Percentiles rank a stretch among this genome's conserved stretches.
These are phyloP conservation scores for Camellia granthamiana DNA, from an alignment of 148 eudicot genomes.

Conservation along the genomic window DNA sequence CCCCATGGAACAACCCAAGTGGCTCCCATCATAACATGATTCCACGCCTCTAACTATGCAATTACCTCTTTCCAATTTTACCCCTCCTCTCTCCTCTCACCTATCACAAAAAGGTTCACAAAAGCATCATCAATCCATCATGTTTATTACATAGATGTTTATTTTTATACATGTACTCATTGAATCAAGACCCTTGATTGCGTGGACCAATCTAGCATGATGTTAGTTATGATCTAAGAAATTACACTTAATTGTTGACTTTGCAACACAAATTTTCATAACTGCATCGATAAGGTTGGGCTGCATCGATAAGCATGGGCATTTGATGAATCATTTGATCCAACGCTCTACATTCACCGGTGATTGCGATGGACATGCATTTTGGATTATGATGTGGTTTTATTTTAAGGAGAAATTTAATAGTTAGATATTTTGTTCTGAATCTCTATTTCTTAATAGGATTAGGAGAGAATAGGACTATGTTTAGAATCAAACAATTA, in stretches of 20 bases:
- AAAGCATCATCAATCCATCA: neutral
- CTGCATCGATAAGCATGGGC: neutral
- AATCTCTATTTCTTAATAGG: too few species aligned
- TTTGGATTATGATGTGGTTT: neutral
- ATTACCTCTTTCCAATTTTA: neutral
- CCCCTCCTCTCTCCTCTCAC: neutral
- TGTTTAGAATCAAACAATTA: too few species aligned
- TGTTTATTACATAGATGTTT: neutral
- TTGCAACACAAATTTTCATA: neutral
- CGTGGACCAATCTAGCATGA: neutral
- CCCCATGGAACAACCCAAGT: constrained; percentile 5
- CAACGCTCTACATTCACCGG: neutral
- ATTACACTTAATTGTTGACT: neutral
- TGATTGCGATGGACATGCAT: neutral
- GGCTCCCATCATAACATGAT: constrained; percentile 15
- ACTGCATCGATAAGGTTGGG: neutral
- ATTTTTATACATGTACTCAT: neutral
- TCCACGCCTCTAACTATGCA: neutral
- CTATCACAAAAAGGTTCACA: neutral
- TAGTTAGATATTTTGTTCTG: too few species aligned
- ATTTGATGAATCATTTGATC: neutral
- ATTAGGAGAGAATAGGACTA: too few species aligned
- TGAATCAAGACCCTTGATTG: constrained; percentile 4
- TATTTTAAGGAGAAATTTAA: neutral
- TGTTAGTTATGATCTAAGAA: neutral